Evolutionary conservation across 768 basidiomycete species (phyloP).

Genomic region (Gautieria morchelliformis): DNA sequence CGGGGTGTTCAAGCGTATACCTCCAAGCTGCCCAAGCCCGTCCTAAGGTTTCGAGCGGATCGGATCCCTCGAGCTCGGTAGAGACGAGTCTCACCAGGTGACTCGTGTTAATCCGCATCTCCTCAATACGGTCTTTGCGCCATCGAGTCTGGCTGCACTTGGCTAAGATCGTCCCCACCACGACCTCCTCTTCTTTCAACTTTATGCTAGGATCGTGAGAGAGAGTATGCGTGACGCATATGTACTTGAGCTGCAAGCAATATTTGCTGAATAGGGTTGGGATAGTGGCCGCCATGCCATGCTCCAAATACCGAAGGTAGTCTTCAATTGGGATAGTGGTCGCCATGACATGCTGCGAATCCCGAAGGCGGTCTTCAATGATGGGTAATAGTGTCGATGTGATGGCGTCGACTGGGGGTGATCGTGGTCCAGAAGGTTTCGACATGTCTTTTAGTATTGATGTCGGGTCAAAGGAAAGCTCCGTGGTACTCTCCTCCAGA

Average conservation of each 20-base stretch:
- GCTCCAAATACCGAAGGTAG: background rate
- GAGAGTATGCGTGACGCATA: constrained; percentile 57
- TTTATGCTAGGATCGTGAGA: constrained; percentile 44
- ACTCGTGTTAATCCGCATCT: constrained; percentile 50
- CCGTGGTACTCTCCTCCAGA: constrained; percentile 21
- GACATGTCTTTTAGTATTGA: background rate
- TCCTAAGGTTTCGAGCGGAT: constrained; percentile 27
- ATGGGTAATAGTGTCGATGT: background rate
- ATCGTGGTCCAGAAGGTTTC: background rate
- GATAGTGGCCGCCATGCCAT: background rate
- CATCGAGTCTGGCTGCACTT: constrained; percentile 55
- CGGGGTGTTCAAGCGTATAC: constrained; percentile 33
- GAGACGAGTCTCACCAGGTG: constrained; percentile 44
- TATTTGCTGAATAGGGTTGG: constrained; percentile 40
- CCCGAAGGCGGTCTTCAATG: background rate
- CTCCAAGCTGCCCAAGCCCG: constrained; percentile 61
- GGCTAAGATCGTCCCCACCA: constrained; percentile 64
- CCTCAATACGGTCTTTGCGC: constrained; percentile 46
- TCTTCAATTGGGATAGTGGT: background rate
- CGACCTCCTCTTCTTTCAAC: constrained; percentile 65
- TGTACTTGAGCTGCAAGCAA: constrained; percentile 57
- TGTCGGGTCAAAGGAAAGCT: background rate
- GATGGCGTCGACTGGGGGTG: background rate
- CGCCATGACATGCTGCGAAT: background rate
- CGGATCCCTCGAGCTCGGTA: constrained; percentile 19